Evolutionary conservation across 1,139 yeast species (phyloP).

Genomic region (Yamadazyma sp.): DNA sequence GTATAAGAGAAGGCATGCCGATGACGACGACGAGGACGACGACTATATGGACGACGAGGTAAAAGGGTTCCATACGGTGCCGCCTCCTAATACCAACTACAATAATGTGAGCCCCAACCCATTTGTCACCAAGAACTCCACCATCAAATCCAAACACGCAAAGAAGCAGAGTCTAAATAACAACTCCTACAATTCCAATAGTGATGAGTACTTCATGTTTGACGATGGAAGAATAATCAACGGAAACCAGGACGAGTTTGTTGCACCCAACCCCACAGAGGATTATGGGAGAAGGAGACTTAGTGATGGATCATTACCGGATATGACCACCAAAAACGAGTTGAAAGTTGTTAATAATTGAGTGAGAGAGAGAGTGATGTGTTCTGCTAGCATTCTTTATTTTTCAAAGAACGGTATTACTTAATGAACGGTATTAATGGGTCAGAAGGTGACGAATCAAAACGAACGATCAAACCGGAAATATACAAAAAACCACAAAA

Average conservation of each 20-base stretch:
- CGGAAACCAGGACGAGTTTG: slow-evolving; percentile 12
- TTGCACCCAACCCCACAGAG: slow-evolving; percentile 18
- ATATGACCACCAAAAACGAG: slow-evolving; percentile 51
- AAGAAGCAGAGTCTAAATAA: slow-evolving; percentile 20
- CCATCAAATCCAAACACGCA: slow-evolving; percentile 17
- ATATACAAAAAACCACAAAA: too few species aligned
- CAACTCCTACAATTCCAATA: slow-evolving; percentile 26
- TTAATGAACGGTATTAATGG: too few species aligned
- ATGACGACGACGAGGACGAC: slow-evolving; percentile 38
- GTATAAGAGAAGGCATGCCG: slow-evolving; percentile 34
- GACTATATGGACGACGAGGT: slow-evolving; percentile 18
- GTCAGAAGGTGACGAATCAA: too few species aligned
- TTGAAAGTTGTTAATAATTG: slow-evolving; percentile 47
- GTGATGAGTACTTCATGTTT: slow-evolving; percentile 25
- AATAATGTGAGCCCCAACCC: slow-evolving; percentile 21
- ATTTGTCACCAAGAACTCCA: slow-evolving; percentile 18
- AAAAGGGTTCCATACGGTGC: slow-evolving; percentile 22
- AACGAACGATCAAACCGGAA: too few species aligned
- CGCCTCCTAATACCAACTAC: slow-evolving; percentile 28
- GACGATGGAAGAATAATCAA: slow-evolving; percentile 17
- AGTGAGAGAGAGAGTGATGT: slow-evolving; percentile 2
- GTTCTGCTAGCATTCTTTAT: too few species aligned
- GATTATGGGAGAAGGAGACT: slow-evolving; percentile 53
- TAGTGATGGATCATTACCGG: slow-evolving; percentile 73
- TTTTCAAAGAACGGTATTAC: background rate